phyloP scores from a whole-genome alignment of 805 yeast genomes.

The Lipomyces yamanashiensis region DNA sequence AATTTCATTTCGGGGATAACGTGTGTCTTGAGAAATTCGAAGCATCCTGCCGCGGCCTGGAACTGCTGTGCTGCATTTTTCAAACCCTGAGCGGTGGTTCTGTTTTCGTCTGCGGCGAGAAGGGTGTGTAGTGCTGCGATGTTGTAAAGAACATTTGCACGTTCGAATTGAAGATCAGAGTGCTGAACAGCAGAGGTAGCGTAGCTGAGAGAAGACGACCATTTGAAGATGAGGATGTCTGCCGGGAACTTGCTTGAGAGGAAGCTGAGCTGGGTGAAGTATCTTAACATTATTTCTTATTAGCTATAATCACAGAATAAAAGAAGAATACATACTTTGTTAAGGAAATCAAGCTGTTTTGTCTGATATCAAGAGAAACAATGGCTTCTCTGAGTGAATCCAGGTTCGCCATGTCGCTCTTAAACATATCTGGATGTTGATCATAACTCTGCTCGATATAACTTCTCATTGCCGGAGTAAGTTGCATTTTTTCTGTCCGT shows the following conservation, averaged over 20 bases:
- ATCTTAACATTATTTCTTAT: conserved; percentile 53
- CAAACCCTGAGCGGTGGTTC: conserved; percentile 56
- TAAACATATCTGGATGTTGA: conserved; percentile 46
- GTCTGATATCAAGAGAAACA: conserved; percentile 46
- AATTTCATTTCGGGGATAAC: conserved; percentile 38
- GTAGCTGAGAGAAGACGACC: conserved; percentile 74
- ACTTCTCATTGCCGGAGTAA: conserved; percentile 44
- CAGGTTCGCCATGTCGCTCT: conserved; percentile 48
- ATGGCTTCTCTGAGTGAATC: conserved; percentile 53
- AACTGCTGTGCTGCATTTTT: conserved; percentile 66
- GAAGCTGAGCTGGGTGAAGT: conserved; percentile 53
- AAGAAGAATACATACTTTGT: conserved; percentile 7
- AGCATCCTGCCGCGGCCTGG: conserved; percentile 75
- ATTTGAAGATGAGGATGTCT: conserved; percentile 63
- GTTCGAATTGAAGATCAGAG: conserved; percentile 62
- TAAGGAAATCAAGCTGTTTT: conserved; percentile 44
- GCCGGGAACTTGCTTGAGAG: conserved; percentile 65
- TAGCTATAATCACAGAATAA: conserved; percentile 17
- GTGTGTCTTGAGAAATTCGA: conserved; percentile 47
- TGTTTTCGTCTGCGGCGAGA: conserved; percentile 55
- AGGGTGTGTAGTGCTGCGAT: conserved; percentile 67
- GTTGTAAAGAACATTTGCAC: conserved; percentile 66
- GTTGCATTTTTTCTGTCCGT: conserved; percentile 45
- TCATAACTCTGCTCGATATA: conserved; percentile 51
- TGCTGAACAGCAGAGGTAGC: conserved; percentile 52